Percentiles rank a stretch among this genome's conserved stretches.
Conservation (phyloP, 306 rosid species). For the Macrotyloma uniflorum region DNA sequence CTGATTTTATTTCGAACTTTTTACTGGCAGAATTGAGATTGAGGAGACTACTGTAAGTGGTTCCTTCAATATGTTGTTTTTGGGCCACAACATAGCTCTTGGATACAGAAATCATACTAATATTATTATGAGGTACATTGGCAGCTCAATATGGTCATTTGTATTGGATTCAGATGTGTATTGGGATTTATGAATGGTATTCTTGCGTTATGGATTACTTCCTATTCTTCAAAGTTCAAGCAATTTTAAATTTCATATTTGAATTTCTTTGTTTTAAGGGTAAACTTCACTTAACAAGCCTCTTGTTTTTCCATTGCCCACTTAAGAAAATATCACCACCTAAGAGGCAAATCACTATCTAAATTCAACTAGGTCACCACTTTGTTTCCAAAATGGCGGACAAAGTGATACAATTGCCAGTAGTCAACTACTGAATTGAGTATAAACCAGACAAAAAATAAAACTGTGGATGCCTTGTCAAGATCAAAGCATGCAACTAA, state of each 20-base stretch:
- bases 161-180: slow-evolving; percentile 16
- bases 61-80: slow-evolving; percentile 85
- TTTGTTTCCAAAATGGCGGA: slow-evolving; percentile 5
- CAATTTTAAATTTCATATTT: not conserved
- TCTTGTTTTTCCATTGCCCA: not conserved
- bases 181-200: slow-evolving; percentile 1
- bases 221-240: not conserved
- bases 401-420: slow-evolving; percentile 14
- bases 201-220: not conserved
- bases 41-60: slow-evolving; percentile 89
- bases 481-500: slow-evolving; percentile 7
- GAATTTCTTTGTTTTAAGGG: slow-evolving; percentile 6
- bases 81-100: slow-evolving; percentile 75
- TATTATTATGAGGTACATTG: slow-evolving; percentile 73
- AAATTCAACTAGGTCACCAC: not conserved
- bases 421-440: slow-evolving; percentile 5
- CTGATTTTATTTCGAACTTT: slow-evolving; percentile 4
- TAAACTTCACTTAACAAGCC: not conserved
- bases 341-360: slow-evolving; percentile 8
- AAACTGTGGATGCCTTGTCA: slow-evolving; percentile 12
- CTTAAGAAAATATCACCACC: not conserved
- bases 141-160: slow-evolving; percentile 24
- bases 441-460: not conserved
- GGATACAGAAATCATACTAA: slow-evolving; percentile 88
- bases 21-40: slow-evolving; percentile 77